Evolutionary conservation across 495 filamentous ascomycete genomes (phyloP).

Genomic region (Xylaria curta): DNA sequence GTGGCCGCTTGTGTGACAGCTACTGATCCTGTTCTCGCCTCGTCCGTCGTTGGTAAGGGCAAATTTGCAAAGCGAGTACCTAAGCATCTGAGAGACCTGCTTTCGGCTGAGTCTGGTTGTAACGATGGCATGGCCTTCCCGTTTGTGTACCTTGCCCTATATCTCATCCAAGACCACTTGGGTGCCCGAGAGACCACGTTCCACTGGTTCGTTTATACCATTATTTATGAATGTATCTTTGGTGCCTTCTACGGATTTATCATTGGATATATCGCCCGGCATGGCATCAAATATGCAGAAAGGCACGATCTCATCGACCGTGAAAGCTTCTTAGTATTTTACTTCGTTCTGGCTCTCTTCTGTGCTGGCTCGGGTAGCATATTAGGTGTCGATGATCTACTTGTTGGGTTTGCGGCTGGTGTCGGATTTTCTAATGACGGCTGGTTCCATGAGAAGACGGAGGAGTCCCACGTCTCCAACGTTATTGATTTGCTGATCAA

Average conservation of each 20-base stretch:
- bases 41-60: constrained; percentile 97
- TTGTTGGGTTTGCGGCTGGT: constrained; percentile 93
- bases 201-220: constrained; percentile 88
- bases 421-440: constrained; percentile 99
- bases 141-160: constrained; percentile 92
- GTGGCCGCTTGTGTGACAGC: constrained; percentile 95
- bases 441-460: constrained; percentile 98
- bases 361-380: constrained; percentile 94
- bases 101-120: constrained; percentile 97
- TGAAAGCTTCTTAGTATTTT: constrained; percentile 98
- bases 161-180: constrained; percentile 80
- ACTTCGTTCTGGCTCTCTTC: constrained; percentile 96
- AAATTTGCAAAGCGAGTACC: constrained; percentile 98
- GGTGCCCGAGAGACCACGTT: constrained; percentile 71
- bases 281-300: constrained; percentile 90
- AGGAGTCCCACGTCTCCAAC: constrained; percentile 98
- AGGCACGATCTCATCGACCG: constrained; percentile 86
- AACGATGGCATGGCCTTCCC: constrained; percentile 99
- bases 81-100: constrained; percentile 92
- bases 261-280: constrained; percentile 87
- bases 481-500: constrained; percentile 98
- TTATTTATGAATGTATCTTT: constrained; percentile 96
- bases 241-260: constrained; percentile 88
- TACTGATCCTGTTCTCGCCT: constrained; percentile 96
- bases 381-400: constrained; percentile 92